Percentiles rank a stretch among this genome's conserved stretches.
Conservation (phyloP, 345 rosid genomes). For the Brassica rapa region DNA sequence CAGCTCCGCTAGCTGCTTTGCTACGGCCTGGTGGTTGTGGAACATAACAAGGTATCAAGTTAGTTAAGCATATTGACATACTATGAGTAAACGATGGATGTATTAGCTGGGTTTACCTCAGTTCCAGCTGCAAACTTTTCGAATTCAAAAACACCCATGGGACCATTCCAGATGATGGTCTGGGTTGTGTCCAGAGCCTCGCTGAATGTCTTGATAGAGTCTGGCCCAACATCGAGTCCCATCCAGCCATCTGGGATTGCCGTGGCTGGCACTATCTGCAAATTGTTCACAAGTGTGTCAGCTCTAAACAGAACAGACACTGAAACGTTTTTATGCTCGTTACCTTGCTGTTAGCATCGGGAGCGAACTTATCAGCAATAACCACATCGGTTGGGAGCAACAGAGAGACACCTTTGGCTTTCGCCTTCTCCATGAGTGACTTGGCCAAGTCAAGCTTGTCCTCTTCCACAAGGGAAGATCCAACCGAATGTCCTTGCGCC, state of each 20-base stretch:
- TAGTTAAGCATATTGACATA: too few relatives aligned
- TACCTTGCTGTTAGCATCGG: constrained; percentile 94
- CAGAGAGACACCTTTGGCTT: constrained; percentile 76
- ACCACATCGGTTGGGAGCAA: constrained; percentile 83
- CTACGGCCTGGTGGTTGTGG: constrained; percentile 62
- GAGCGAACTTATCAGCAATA: constrained; percentile 85
- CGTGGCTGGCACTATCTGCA: constrained; percentile 74
- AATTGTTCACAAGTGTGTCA: constrained; percentile 17
- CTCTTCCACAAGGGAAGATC: constrained; percentile 86
- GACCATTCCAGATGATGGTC: constrained; percentile 97
- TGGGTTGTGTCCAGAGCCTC: constrained; percentile 76
- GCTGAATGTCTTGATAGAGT: constrained; percentile 71
- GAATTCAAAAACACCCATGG: constrained; percentile 97
- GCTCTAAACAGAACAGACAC: not conserved
- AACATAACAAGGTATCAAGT: constrained; percentile 4
- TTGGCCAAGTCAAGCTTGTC: constrained; percentile 80
- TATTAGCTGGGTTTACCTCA: constrained; percentile 45
- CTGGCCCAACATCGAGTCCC: constrained; percentile 90
- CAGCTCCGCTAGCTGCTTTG: constrained; percentile 90
- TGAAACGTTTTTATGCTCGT: not conserved
- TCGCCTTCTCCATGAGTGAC: constrained; percentile 76
- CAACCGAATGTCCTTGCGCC: constrained; percentile 77
- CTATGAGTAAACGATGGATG: too few relatives aligned
- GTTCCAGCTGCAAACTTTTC: constrained; percentile 88
- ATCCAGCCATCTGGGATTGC: constrained; percentile 96